These are phyloP conservation scores for Thinopyrum elongatum DNA, from an alignment of 176 grass and related monocot species.

Conservation along the genomic window DNA sequence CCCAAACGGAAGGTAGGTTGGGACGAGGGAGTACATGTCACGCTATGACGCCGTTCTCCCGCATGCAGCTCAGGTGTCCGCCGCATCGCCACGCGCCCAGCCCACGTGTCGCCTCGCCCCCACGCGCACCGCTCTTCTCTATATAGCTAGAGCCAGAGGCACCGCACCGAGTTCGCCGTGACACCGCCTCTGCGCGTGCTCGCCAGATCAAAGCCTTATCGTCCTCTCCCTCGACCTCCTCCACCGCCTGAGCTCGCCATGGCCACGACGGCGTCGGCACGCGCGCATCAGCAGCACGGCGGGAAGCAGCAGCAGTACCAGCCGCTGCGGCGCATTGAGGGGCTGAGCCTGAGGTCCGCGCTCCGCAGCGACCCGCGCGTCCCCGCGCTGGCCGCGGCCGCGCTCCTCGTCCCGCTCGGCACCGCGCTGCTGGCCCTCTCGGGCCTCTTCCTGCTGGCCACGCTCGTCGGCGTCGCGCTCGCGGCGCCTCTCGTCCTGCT, in stretches of 20 bases:
- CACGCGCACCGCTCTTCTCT: not conserved
- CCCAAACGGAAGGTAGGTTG: not conserved
- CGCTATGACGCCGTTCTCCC: not conserved
- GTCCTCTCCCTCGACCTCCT: not conserved
- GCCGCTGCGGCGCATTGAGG: conserved; percentile 22
- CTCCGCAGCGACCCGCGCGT: not conserved
- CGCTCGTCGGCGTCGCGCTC: conserved; percentile 24
- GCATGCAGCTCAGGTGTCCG: conserved; percentile 4
- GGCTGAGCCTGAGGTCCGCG: not conserved
- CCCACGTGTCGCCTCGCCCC: not conserved
- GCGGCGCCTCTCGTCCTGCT: conserved; percentile 39
- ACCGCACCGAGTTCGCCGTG: not conserved
- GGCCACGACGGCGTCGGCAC: not conserved
- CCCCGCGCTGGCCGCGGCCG: not conserved
- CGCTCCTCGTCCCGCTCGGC: conserved; percentile 44
- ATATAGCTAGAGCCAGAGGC: not conserved
- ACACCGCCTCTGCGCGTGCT: not conserved
- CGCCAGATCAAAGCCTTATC: not conserved
- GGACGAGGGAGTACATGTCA: not conserved
- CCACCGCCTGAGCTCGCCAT: not conserved
- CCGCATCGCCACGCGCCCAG: not conserved
- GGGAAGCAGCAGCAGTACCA: not conserved
- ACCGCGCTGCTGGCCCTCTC: conserved; percentile 35
- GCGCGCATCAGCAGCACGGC: not conserved
- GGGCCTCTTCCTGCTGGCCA: conserved; percentile 18